phyloP scores from a whole-genome alignment of 2,329 filamentous ascomycete species.

The Aspergillus awamori region DNA sequence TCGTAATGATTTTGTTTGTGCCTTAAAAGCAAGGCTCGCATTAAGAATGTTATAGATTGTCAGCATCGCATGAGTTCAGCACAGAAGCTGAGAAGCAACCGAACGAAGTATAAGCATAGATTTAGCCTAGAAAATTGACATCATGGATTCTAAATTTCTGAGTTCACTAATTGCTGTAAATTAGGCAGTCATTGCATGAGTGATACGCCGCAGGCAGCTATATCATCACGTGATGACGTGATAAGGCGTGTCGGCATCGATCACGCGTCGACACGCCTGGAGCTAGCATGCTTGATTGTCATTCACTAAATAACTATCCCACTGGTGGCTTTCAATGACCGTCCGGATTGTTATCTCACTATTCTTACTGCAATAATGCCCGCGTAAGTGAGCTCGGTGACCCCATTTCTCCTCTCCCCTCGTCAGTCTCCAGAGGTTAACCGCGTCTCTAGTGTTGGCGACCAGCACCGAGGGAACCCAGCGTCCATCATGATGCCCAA shows the following conservation, averaged over 20 bases:
- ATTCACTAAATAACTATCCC: neutral
- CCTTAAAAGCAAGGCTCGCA: neutral
- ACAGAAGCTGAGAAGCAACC: neutral
- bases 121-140: neutral
- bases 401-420: neutral
- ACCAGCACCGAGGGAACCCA: conserved; percentile 61
- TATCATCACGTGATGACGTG: conserved; percentile 39
- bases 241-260: conserved; percentile 24
- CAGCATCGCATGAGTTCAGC: neutral
- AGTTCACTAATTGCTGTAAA: neutral
- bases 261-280: conserved; percentile 24
- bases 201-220: neutral
- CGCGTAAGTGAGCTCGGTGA: conserved; percentile 42
- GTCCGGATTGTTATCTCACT: neutral
- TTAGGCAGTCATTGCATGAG: neutral
- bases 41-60: neutral
- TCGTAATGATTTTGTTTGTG: neutral
- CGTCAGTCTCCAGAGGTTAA: conserved; percentile 23
- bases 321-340: conserved; percentile 9
- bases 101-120: neutral
- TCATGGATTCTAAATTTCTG: neutral
- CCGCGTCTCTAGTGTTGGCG: conserved; percentile 60
- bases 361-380: conserved; percentile 44
- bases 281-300: neutral
- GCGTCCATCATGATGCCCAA: conserved; percentile 47